phyloP scores from a whole-genome alignment of 2,329 filamentous ascomycete genomes.

The Sphaerostilbella broomeana region DNA sequence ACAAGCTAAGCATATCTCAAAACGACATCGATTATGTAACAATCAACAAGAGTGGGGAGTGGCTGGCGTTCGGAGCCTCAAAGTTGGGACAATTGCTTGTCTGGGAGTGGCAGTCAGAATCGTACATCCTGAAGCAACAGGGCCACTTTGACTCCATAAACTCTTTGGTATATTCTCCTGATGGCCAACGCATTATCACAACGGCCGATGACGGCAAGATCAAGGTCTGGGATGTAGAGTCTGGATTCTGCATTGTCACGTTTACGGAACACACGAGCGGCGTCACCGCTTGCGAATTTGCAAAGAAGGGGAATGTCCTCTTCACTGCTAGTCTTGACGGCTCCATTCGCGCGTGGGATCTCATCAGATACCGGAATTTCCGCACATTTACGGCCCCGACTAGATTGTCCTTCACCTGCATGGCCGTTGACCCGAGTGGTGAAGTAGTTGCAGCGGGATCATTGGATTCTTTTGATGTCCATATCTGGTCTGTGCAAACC shows the following conservation, averaged over 20 bases:
- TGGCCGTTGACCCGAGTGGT: slow-evolving; percentile 94
- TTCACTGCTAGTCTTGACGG: slow-evolving; percentile 95
- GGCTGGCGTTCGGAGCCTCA: slow-evolving; percentile 94
- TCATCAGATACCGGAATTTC: slow-evolving; percentile 95
- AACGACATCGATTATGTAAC: slow-evolving; percentile 94
- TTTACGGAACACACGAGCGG: slow-evolving; percentile 96
- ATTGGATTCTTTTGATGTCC: slow-evolving; percentile 91
- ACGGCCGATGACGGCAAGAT: slow-evolving; percentile 95
- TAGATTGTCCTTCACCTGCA: slow-evolving; percentile 81
- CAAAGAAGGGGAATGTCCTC: slow-evolving; percentile 88
- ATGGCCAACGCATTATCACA: slow-evolving; percentile 88
- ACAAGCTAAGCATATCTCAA: slow-evolving; percentile 88
- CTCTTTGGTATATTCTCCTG: slow-evolving; percentile 83
- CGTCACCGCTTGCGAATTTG: slow-evolving; percentile 90
- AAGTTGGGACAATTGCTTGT: slow-evolving; percentile 93
- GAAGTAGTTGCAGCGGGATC: slow-evolving; percentile 95
- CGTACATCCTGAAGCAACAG: slow-evolving; percentile 96
- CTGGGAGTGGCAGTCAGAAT: slow-evolving; percentile 99
- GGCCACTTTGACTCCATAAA: slow-evolving; percentile 97
- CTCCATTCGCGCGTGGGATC: slow-evolving; percentile 90
- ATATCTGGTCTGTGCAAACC: slow-evolving; percentile 98
- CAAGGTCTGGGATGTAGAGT: slow-evolving; percentile 96
- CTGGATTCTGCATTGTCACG: slow-evolving; percentile 95
- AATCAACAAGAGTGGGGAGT: slow-evolving; percentile 91
- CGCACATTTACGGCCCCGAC: slow-evolving; percentile 93